Evolutionary conservation across 805 yeast species (phyloP), one percentile per base, ranked within the genome.

Genomic region (Teunomyces cretensis): DNA sequence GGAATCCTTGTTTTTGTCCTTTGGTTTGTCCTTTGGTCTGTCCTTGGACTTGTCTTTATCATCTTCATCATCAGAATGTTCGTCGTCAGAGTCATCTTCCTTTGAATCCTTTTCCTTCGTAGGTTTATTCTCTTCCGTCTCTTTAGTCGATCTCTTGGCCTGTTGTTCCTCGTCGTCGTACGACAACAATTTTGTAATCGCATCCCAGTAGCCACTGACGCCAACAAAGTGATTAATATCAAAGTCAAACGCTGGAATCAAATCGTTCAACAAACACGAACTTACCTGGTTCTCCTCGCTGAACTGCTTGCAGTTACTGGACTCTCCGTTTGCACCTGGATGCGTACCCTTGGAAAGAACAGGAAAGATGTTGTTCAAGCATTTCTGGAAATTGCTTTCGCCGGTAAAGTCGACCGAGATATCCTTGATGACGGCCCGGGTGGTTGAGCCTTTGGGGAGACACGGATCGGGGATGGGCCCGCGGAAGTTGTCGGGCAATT

Each of bases 171-270:
- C 14, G 8, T 68, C 64, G 11, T 58, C 58, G 52, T 61, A 64
- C 9, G 68, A 61, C 30, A 78, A 55, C 31, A 80, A 62, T 40
- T 71, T 68, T n/a, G 74, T 72, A 32, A 82, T 67, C 4, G 83
- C 76, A 53, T 82, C 82, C 82, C 85, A 81, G 56, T 81, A 81
- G 4, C 86, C 87, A 48, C 85, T 80, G 7, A 83, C 84, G 0
- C 87, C 88, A 33, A 80, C 67, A 46, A 83, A 83, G 46, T 75
- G 76, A 50, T 79, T 75, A 28, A 76, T 64, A 39, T 77, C 76
- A 54, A 82, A 80, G 51, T 78, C 81, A 61, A 82, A 76, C 6
- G 77, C 65, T 0, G 87, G 88, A 24, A 79, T 67, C 15, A 72
- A 58, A 50, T 80, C 82, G 39, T 72, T 70, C 33, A 81, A 57